A percentile compares a stretch with the other conserved stretches of the same genome.
These are phyloP conservation scores for Geotrichum histeridarum DNA, from an alignment of 1,139 yeast species.

Conservation along the genomic window DNA sequence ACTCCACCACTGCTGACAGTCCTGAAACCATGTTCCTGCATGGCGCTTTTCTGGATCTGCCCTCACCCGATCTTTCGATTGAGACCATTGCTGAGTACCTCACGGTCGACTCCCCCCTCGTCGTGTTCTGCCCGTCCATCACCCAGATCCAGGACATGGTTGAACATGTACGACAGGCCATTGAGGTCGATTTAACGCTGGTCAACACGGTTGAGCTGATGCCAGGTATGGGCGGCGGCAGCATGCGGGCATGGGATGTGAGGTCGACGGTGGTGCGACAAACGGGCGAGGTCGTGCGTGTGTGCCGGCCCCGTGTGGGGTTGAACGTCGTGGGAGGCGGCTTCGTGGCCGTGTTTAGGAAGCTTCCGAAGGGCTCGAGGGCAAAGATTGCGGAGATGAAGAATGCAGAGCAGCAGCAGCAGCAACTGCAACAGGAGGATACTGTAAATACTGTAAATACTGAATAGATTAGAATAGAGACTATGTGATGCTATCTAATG, in stretches of 20 bases:
- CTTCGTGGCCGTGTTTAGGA: constrained; percentile 40
- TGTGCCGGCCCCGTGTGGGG: constrained; percentile 48
- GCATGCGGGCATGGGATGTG: constrained; percentile 30
- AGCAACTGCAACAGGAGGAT: background rate
- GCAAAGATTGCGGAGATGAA: constrained; percentile 8
- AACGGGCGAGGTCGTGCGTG: constrained; percentile 40
- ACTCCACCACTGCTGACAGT: background rate
- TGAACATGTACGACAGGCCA: constrained; percentile 36
- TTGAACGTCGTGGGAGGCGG: constrained; percentile 46
- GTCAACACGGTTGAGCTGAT: constrained; percentile 41
- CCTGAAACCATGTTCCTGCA: constrained; percentile 16
- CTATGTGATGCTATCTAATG: too few relatives aligned
- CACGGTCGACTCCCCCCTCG: constrained; percentile 41
- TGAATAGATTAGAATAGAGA: too few relatives aligned
- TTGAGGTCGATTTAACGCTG: constrained; percentile 37
- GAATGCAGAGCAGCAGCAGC: background rate
- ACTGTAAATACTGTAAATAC: too few relatives aligned
- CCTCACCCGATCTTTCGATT: constrained; percentile 39
- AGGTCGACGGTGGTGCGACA: constrained; percentile 39
- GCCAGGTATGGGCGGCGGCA: constrained; percentile 48
- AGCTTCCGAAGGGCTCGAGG: constrained; percentile 19
- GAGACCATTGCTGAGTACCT: constrained; percentile 34
- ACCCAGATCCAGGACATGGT: constrained; percentile 38
- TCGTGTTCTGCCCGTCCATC: constrained; percentile 46
- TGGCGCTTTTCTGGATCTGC: constrained; percentile 46